A percentile compares a stretch with the other conserved stretches of the same genome.
Evolutionary conservation across 345 rosid genomes (phyloP).

Genomic region (Salix arbutifolia): DNA sequence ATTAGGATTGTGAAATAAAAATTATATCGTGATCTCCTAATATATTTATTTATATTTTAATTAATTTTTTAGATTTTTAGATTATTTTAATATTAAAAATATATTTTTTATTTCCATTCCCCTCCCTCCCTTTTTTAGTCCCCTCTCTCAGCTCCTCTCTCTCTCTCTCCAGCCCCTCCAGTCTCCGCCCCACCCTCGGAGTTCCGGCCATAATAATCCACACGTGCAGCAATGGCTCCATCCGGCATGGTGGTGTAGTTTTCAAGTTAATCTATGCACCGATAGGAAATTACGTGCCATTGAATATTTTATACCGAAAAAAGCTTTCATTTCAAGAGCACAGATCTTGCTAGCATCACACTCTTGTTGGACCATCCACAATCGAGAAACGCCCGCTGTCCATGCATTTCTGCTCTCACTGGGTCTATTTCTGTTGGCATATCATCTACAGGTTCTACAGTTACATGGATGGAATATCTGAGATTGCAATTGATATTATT

Average conservation of each 20-base stretch:
- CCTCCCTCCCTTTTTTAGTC: too few relatives aligned
- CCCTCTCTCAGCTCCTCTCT: too few relatives aligned
- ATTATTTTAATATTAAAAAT: too few relatives aligned
- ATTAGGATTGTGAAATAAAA: too few relatives aligned
- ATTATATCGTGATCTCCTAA: too few relatives aligned
- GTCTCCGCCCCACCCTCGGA: too few relatives aligned
- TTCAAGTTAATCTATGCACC: not conserved
- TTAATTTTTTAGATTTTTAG: too few relatives aligned
- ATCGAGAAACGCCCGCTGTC: not conserved
- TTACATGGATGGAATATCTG: too few relatives aligned
- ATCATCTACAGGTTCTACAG: not conserved
- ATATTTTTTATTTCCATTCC: too few relatives aligned
- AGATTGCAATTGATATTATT: too few relatives aligned
- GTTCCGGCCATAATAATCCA: not conserved
- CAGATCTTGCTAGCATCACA: not conserved
- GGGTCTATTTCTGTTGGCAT: not conserved
- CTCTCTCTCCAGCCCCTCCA: too few relatives aligned
- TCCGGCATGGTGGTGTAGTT: not conserved
- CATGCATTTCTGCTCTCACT: not conserved
- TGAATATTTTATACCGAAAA: not conserved
- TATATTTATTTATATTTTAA: too few relatives aligned
- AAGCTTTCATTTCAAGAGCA: not conserved
- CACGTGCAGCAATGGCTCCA: not conserved
- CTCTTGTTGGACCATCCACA: not conserved
- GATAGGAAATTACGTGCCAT: not conserved